Evolutionary conservation across 2,329 filamentous ascomycete species (phyloP).

Genomic region (Aspergillus terreus): DNA sequence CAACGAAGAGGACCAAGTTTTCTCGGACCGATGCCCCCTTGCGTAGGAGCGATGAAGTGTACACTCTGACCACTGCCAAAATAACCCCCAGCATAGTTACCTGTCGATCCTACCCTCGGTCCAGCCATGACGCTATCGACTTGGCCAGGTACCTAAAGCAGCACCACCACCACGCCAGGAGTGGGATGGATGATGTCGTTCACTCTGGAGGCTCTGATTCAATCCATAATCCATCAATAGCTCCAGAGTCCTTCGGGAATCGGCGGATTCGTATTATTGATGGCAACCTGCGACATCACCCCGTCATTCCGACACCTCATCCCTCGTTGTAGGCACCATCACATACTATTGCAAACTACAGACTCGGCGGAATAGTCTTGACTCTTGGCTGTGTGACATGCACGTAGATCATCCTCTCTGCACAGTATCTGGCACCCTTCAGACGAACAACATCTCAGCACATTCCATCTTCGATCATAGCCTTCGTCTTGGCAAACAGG

Average conservation of each 20-base stretch:
- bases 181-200: not conserved
- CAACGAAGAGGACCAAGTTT: slow-evolving; percentile 6
- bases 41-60: slow-evolving; percentile 3
- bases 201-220: not conserved
- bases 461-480: not conserved
- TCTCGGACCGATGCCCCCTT: slow-evolving; percentile 7
- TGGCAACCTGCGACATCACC: too few species aligned
- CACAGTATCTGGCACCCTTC: not conserved
- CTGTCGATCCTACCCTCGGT: not conserved
- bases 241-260: too few species aligned
- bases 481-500: not conserved
- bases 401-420: not conserved
- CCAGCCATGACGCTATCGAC: slow-evolving; percentile 14
- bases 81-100: not conserved
- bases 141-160: not conserved
- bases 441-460: not conserved
- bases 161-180: not conserved
- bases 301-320: too few species aligned
- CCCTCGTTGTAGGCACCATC: not conserved
- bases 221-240: too few species aligned
- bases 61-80: slow-evolving; percentile 1
- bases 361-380: slow-evolving; percentile 11
- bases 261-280: too few species aligned
- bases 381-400: slow-evolving; percentile 15
- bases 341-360: slow-evolving; percentile 8